Evolutionary conservation across 2,329 filamentous ascomycete genomes (phyloP), one percentile per base, ranked within the genome.

Genomic region (Fulvia fulva): DNA sequence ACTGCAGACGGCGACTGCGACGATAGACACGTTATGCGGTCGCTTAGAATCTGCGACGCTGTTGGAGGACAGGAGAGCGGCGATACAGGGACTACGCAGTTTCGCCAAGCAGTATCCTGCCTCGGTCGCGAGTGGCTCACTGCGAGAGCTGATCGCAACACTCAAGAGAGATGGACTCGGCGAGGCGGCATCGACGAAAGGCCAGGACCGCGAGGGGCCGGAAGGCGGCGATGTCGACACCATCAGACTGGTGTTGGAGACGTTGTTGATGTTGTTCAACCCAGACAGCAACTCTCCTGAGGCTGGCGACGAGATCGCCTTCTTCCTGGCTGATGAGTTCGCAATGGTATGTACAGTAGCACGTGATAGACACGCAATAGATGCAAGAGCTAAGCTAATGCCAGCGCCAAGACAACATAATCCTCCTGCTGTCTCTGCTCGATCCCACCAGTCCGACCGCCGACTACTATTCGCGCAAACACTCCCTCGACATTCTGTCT

Each of bases 241-340:
- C 5, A 88, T 96, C 72, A 96, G 97, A 76, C 86, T 96, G 57
- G 89, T 96, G 61, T 81, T 99, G 64, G 94, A 99, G 82, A 99
- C 95, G 46, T 79, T 99, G 68, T 80, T 97, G 72, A 93, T 95
- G 87, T 86, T 99, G 43, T 97, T 97, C 75, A 85, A 83, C 65
- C 86, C 84, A 5, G 83, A 87, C 70, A 80, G 81, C 68, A 78
- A 77, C 51, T 87, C 85, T 69, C 80, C 91, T 30, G 93, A 97
- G 81, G 91, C 93, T 55, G 96, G 93, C 14, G 93, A 97, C 64
- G 94, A 99, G 75, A 95, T 99, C 67, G 89, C 89, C 19, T 80
- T 97, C 26, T 99, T 94, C 91, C 81, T 99, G 59, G 94, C 94
- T 55, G 94, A 99, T 76, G 93, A 97, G 75, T 99, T 99, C 73